Conservation (phyloP, 2,329 filamentous ascomycete species). For the Coniella lustricola region DNA sequence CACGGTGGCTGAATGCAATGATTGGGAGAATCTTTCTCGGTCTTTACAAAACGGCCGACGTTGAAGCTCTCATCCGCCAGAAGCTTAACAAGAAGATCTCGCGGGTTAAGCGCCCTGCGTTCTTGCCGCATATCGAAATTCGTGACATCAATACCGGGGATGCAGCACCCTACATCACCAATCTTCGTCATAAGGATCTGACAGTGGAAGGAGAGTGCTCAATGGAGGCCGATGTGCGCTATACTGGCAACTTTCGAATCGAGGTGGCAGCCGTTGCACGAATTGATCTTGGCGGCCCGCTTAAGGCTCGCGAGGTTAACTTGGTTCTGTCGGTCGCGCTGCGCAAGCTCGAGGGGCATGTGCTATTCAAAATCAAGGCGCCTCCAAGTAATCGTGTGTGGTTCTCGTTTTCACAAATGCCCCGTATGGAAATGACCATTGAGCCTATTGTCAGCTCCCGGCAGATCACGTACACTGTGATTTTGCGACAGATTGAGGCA, state of each 20-base stretch:
- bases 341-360: conserved; percentile 77
- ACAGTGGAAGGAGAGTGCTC: conserved; percentile 87
- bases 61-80: conserved; percentile 70
- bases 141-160: conserved; percentile 81
- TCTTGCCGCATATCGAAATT: conserved; percentile 79
- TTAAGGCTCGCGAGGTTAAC: conserved; percentile 86
- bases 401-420: conserved; percentile 90
- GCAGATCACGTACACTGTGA: conserved; percentile 90
- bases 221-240: conserved; percentile 79
- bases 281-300: conserved; percentile 80
- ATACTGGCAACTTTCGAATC: conserved; percentile 80
- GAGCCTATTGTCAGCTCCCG: conserved; percentile 92
- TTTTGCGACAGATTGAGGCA: conserved; percentile 88
- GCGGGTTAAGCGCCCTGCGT: conserved; percentile 83
- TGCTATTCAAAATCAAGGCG: conserved; percentile 82
- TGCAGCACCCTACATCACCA: conserved; percentile 80
- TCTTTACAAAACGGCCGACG: conserved; percentile 74
- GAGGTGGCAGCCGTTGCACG: conserved; percentile 90
- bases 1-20: conserved; percentile 88
- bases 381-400: conserved; percentile 94
- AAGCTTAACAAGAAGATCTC: conserved; percentile 97
- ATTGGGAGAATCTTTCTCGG: conserved; percentile 83
- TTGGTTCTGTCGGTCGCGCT: conserved; percentile 80
- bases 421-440: conserved; percentile 88
- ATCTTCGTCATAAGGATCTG: conserved; percentile 78